Evolutionary conservation across 2,329 filamentous ascomycete genomes (phyloP), one percentile per base, ranked within the genome.

Genomic region (Seiridium cupressi): DNA sequence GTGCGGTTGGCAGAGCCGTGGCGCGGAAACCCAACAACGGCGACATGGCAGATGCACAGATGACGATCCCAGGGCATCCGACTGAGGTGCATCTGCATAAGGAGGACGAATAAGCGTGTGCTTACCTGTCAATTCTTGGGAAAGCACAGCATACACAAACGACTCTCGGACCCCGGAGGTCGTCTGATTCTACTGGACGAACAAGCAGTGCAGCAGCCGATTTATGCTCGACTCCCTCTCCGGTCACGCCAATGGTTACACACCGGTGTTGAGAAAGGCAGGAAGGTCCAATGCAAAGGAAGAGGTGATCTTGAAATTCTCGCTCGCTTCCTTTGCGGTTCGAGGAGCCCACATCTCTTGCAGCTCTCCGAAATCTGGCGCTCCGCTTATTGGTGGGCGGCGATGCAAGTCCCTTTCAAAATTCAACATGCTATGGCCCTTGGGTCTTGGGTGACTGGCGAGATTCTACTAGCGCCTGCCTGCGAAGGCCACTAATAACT

Each of bases 341-440:
- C 18, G 51, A 38, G 38, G 26, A 32, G 38, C 18, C 51, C 51
- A 55, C 49, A 53, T 53, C 31, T 53, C 32, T 53, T 57, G 42
- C 44, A 35, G 42, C 55, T 26, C 53, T 57, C 55, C 55, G 55
- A 57, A 48, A 57, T 35, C 31, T 35, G 55, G 55, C 55, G 55
- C 32, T 46, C 42, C 32, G 55, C 40, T 48, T 26, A 57, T 57
- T 57, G 55, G 55, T 34, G 31, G 42, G 34, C n/a, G 34, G 35
- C 35, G 26, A 48, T 57, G 42, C 40, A 44, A 34, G 40, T 44
- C 55, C 26, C 55, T 31, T 44, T 57, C 44, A 47, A 57, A 55
- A 44, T 55, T 55, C 34, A 55, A 36, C 36, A 44, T 26, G 18
- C 18, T 26, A 26, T 26, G 18, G 18, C 18, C 18, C 18, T 26